Evolutionary conservation across 306 rosid species (phyloP), one percentile per base, ranked within the genome.

Genomic region (Alnus rubra): DNA sequence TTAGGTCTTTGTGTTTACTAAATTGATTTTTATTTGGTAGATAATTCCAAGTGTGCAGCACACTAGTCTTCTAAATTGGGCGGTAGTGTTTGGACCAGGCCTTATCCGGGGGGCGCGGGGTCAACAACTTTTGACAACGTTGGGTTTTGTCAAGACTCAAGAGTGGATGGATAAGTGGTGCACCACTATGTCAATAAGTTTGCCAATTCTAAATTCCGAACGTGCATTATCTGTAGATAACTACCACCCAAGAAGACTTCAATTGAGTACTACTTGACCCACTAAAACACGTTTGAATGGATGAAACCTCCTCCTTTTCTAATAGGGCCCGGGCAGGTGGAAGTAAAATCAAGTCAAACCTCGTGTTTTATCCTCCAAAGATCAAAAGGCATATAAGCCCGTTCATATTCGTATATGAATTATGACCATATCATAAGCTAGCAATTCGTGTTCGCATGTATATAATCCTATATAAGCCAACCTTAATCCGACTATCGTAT

Each of bases 91-190:
- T 35, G 64, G 31, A 28, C 1, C 15, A 9, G 35, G 23, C 35
- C 35, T 64, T 35, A 35, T 64, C 70, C 12, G n/a, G 70, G 19
- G n/a, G 45, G 47, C 45, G 48, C 7, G 44, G 50, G 50, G 18
- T 64, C 42, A 28, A 23, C 72, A 7, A 7, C 28, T 15, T 64
- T 11, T 15, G 11, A 64, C 47, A 35, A 5, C 48, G 48, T 35
- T 60, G 15, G 4, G 13, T 37, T 33, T 37, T 23, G 70, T 64
- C 70, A 67, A 48, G 33, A 10, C 35, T 9, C 70, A 67, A 48
- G 33, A 10, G 47, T 9, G 60, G 62, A 70, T 16, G 42, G 69
- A 37, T 53, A 28, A 54, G 73, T 54, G 72, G 82, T 47, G 74
- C 60, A 31, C 69, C 84, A 72, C 79, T 53, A 52, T 73, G 6